Evolutionary conservation across 495 filamentous ascomycete genomes (phyloP).

Genomic region (Xylaria sp.): DNA sequence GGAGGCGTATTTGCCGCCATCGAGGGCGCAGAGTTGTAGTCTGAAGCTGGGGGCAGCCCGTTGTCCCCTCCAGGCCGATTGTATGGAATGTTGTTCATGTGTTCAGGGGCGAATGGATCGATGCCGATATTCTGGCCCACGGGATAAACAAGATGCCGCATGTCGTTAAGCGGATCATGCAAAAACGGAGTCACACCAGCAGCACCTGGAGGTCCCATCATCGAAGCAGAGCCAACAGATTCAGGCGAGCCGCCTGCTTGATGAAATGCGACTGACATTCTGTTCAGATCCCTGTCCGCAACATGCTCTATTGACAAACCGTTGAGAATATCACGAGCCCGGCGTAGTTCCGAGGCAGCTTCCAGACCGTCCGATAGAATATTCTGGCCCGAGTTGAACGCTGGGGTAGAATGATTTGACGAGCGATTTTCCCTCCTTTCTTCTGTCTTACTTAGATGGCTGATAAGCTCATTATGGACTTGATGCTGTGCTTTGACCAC

Average conservation of each 20-base stretch:
- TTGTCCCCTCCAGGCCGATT: conserved; percentile 54
- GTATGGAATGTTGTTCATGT: conserved; percentile 93
- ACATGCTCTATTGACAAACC: conserved; percentile 81
- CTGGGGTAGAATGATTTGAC: conserved; percentile 49
- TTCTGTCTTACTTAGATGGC: conserved; percentile 55
- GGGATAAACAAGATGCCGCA: conserved; percentile 87
- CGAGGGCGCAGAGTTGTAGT: conserved; percentile 32
- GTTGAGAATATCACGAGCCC: conserved; percentile 87
- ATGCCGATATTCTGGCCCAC: conserved; percentile 90
- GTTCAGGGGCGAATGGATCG: conserved; percentile 92
- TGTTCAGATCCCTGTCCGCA: conserved; percentile 78
- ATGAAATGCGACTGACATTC: conserved; percentile 73
- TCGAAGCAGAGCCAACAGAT: conserved; percentile 51
- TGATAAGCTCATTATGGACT: conserved; percentile 57
- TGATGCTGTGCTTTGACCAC: conserved; percentile 77
- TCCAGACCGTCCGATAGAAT: conserved; percentile 57
- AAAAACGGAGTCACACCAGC: conserved; percentile 45
- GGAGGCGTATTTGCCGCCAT: conserved; percentile 41
- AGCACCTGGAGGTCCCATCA: conserved; percentile 50
- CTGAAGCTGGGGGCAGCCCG: conserved; percentile 33
- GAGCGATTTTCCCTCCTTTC: conserved; percentile 51
- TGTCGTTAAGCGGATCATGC: conserved; percentile 64
- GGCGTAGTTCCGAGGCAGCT: conserved; percentile 81
- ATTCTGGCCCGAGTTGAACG: conserved; percentile 44
- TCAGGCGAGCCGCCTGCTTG: conserved; percentile 62